A percentile compares a stretch with the other conserved stretches of the same genome.
These are phyloP conservation scores for Microascus cirrosus DNA, from an alignment of 2,329 filamentous ascomycete species.

Conservation along the genomic window DNA sequence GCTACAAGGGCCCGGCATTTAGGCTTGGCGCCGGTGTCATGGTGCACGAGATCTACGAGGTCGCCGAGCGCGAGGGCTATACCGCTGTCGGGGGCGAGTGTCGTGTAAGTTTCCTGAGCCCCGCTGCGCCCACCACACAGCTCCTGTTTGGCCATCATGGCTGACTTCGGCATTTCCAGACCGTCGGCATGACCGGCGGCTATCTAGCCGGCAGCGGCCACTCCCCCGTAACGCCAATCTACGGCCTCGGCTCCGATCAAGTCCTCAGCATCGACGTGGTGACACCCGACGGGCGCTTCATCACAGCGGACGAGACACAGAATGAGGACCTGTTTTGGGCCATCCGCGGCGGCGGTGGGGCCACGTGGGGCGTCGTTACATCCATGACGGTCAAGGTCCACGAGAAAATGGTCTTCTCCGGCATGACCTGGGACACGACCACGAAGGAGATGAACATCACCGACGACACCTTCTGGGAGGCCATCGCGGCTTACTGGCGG, in stretches of 20 bases:
- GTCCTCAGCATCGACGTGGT: conserved; percentile 35
- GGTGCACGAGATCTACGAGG: conserved; percentile 38
- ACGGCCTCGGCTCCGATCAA: conserved; percentile 42
- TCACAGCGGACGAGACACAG: conserved; percentile 25
- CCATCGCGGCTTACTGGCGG: conserved; percentile 28
- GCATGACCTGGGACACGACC: conserved; percentile 23
- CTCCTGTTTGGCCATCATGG: not conserved
- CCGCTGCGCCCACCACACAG: not conserved
- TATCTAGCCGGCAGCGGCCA: conserved; percentile 52
- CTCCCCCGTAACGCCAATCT: conserved; percentile 36
- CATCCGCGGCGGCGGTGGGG: conserved; percentile 35
- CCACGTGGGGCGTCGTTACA: conserved; percentile 45
- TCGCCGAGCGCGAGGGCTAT: conserved; percentile 31
- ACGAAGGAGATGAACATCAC: conserved; percentile 22
- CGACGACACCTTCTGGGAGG: conserved; percentile 33
- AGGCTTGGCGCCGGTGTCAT: conserved; percentile 45
- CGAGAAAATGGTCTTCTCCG: conserved; percentile 27
- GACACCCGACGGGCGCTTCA: conserved; percentile 29
- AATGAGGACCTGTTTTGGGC: conserved; percentile 39
- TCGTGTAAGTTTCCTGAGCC: not conserved
- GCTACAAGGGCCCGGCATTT: conserved; percentile 34
- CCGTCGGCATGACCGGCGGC: conserved; percentile 49
- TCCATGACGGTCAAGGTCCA: conserved; percentile 43
- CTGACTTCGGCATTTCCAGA: conserved; percentile 11
- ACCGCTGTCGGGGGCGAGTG: conserved; percentile 43